phyloP scores from a whole-genome alignment of 2,329 filamentous ascomycete genomes.

The Alternaria brassicae region DNA sequence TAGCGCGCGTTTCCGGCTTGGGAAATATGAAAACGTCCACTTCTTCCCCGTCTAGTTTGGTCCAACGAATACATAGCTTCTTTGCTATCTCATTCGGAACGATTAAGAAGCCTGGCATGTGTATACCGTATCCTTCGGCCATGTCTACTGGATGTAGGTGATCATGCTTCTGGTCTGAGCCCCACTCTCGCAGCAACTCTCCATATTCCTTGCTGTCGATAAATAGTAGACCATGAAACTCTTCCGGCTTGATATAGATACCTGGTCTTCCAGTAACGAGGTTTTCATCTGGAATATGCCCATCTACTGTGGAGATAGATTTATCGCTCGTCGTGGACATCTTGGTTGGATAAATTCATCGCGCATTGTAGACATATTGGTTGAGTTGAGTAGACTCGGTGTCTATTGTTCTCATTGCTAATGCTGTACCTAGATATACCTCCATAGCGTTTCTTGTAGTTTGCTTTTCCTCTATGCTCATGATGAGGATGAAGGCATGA shows the following conservation, averaged over 20 bases:
- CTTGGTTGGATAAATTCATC: too few species aligned
- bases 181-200: neutral
- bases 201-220: neutral
- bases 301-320: neutral
- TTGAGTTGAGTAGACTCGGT: neutral
- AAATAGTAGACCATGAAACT: rapidly evolving
- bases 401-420: neutral
- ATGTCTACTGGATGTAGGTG: neutral
- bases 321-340: neutral
- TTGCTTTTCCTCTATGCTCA: neutral
- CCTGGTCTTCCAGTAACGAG: neutral
- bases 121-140: neutral
- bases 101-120: neutral
- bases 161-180: rapidly evolving
- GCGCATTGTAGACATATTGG: too few species aligned
- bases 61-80: neutral
- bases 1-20: too few species aligned
- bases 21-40: too few species aligned
- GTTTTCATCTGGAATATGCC: rapidly evolving
- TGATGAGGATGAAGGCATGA: neutral
- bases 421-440: neutral
- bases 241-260: neutral
- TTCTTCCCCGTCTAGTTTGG: neutral
- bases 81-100: neutral
- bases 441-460: neutral